Evolutionary conservation across 2,329 filamentous ascomycete genomes (phyloP).

Genomic region (Periconia sp.): DNA sequence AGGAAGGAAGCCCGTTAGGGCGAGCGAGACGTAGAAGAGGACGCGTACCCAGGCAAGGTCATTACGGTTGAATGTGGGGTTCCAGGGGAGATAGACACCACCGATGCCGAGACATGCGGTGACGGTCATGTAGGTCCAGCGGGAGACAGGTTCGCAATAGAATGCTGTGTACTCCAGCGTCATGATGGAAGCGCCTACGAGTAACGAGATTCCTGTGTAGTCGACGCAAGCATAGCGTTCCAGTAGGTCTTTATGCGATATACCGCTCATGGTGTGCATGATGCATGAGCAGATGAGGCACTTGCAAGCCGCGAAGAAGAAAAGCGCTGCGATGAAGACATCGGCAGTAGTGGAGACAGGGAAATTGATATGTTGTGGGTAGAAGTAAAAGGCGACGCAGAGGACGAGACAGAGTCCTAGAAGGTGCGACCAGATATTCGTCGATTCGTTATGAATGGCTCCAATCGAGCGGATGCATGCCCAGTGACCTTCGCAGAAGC

Average conservation of each 20-base stretch:
- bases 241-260: constrained; percentile 86
- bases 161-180: constrained; percentile 98
- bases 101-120: constrained; percentile 83
- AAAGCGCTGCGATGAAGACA: constrained; percentile 87
- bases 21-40: constrained; percentile 86
- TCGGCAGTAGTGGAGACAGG: constrained; percentile 84
- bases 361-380: constrained; percentile 87
- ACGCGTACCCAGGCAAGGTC: constrained; percentile 96
- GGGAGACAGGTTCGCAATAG: constrained; percentile 90
- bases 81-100: constrained; percentile 93
- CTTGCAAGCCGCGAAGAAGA: constrained; percentile 95
- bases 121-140: constrained; percentile 82
- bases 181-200: constrained; percentile 96
- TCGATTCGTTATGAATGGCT: constrained; percentile 84
- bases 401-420: constrained; percentile 89
- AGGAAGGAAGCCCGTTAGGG: constrained; percentile 86
- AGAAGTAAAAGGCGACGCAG: constrained; percentile 92
- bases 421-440: constrained; percentile 98
- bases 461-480: constrained; percentile 88
- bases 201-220: constrained; percentile 94
- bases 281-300: constrained; percentile 93
- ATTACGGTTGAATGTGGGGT: constrained; percentile 88
- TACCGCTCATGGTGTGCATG: constrained; percentile 99
- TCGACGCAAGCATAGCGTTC: constrained; percentile 97
- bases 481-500: constrained; percentile 89